These are phyloP conservation scores for Paramecium pentaurelia DNA, from an alignment of 73 alveolate genomes.

Conservation along the genomic window DNA sequence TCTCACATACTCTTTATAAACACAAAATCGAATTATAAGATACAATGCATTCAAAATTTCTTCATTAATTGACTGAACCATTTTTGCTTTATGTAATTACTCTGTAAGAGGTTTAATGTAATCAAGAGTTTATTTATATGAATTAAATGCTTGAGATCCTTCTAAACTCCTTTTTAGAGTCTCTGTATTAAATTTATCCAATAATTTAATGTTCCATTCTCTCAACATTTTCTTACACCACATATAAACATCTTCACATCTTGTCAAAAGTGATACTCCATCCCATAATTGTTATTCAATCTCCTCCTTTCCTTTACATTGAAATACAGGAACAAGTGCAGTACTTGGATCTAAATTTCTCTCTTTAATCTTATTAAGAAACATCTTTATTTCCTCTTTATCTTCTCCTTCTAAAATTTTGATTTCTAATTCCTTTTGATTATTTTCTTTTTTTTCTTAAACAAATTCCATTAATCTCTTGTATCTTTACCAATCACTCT, in stretches of 20 bases:
- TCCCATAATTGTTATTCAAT: conserved; percentile 49
- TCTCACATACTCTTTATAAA: conserved; percentile 86
- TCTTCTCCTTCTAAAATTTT: conserved; percentile 57
- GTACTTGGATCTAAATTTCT: conserved; percentile 23
- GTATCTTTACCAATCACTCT: conserved; percentile 71
- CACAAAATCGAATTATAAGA: conserved; percentile 82
- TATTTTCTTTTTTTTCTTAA: background rate
- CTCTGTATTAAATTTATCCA: conserved; percentile 59
- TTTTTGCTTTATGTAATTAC: conserved; percentile 68
- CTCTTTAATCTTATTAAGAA: conserved; percentile 24
- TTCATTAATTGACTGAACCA: conserved; percentile 62
- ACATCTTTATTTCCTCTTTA: conserved; percentile 13
- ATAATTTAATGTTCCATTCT: conserved; percentile 66
- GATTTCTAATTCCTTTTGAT: conserved; percentile 18
- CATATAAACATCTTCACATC: conserved; percentile 54
- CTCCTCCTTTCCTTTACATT: conserved; percentile 44
- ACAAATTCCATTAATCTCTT: conserved; percentile 59
- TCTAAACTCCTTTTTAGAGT: conserved; percentile 52
- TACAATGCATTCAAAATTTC: conserved; percentile 90
- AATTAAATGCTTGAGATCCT: conserved; percentile 66
- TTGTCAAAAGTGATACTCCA: conserved; percentile 50
- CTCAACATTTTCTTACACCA: conserved; percentile 81
- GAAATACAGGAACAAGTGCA: background rate
- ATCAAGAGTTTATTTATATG: conserved; percentile 76
- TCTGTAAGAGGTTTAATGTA: conserved; percentile 86